Evolutionary conservation across 164 flowering plant species (phyloP), one percentile per base, ranked within the genome.

Genomic region (Kingdonia uniflora): DNA sequence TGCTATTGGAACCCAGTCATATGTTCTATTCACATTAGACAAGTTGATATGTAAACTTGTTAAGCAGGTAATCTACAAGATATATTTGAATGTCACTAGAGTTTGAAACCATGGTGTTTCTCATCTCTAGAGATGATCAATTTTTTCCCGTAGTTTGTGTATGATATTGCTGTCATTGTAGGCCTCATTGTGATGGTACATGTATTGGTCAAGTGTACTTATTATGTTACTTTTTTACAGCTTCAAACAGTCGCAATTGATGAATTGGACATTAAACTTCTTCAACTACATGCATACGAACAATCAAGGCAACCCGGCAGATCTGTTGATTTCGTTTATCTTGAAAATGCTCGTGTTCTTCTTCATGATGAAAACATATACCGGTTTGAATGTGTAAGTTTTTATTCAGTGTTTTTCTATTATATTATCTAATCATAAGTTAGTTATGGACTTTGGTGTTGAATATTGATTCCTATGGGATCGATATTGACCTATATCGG

Each of bases 1-100:
- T 40, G 75, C 80, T 19, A 80, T 88, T 54, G 99, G 99, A 51
- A 78, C 94, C 54, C 95, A 89, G 61, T 89, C 99, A 23, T 94
- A 94, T 66, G 74, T 94, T 56, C 76, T 94, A 19, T 94, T 89
- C 66, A 94, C 99, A 14, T 69, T 94, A 54, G 99, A 87, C 76
- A 94, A 94, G 69, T 75, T 94, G 68, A 79, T 94, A 35, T 81
- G 66, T 69, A 87, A 85, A 70, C 73, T 94, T 43, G 88, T 86
- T 61, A 82, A 82, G 60, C 89, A 84, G 81, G 96, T 84, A 62
- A 19, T 10, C 23, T 19, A 1, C n/a, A 11, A 23, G 35, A 29
- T 29, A 4, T 29, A 29, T 29, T 29, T 29, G 35, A 29, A 29
- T 29, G 8, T 29, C 35, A 29, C 35, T 3, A 29, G 35, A 29